These are phyloP conservation scores for Fusarium pseudonygamai DNA, from an alignment of 2,329 filamentous ascomycete genomes.

Conservation along the genomic window DNA sequence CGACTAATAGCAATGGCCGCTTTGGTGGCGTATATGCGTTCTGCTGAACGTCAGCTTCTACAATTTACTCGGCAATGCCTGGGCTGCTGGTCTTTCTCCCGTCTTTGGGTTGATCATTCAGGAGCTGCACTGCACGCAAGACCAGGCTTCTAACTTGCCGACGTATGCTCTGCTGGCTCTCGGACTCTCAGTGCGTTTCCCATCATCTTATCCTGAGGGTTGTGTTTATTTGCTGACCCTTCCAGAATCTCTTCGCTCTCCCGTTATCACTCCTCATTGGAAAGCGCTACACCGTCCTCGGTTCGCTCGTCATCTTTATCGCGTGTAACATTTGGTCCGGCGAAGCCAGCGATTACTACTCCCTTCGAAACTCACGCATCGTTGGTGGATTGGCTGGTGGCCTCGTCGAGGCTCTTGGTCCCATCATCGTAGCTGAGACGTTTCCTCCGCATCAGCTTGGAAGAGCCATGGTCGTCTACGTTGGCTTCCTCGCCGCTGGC, in stretches of 20 bases:
- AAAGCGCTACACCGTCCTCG: background rate
- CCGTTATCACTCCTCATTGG: background rate
- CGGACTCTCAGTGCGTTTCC: background rate
- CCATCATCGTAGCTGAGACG: constrained; percentile 10
- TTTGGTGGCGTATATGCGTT: constrained; percentile 4
- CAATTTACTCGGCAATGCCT: constrained; percentile 3
- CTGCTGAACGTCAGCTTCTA: constrained; percentile 7
- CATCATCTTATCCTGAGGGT: fast-evolving
- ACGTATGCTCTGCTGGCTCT: constrained; percentile 1
- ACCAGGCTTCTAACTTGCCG: background rate
- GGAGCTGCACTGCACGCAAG: background rate
- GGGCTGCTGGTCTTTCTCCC: constrained; percentile 7
- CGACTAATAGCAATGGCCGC: background rate
- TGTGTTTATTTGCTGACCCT: background rate
- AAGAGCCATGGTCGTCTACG: constrained; percentile 4
- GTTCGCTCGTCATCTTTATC: background rate
- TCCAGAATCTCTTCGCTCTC: constrained; percentile 1
- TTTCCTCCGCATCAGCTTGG: background rate
- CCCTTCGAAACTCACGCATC: background rate
- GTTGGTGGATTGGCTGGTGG: constrained; percentile 5
- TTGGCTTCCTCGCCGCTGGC: background rate
- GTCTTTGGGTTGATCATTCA: constrained; percentile 4
- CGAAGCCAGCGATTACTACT: background rate
- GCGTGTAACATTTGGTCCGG: constrained; percentile 7
- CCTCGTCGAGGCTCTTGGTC: constrained; percentile 4